Percentiles rank a stretch among this genome's conserved stretches.
Conservation (phyloP, 768 basidiomycete genomes). For the Lentinula sp. region DNA sequence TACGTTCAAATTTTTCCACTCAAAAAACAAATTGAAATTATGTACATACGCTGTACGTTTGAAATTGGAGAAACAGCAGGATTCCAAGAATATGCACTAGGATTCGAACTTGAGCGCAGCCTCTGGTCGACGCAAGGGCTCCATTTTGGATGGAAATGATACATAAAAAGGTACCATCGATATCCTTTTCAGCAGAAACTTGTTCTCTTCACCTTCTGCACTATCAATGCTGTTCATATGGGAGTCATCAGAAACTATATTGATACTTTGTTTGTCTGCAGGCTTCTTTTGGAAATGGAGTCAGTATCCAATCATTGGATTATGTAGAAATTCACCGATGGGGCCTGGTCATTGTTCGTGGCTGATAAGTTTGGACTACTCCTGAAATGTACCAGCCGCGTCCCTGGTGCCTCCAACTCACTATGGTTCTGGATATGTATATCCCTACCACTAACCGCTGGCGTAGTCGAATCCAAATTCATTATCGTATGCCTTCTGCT, state of each 20-base stretch:
- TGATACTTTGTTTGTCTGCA: not conserved
- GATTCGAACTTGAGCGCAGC: not conserved
- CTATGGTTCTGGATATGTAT: not conserved
- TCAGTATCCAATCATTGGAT: not conserved
- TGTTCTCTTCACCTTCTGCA: not conserved
- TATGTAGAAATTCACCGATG: not conserved
- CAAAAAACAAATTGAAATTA: too few species aligned
- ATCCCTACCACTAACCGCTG: not conserved
- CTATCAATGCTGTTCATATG: not conserved
- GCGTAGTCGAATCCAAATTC: not conserved
- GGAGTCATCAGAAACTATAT: not conserved
- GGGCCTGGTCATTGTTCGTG: not conserved
- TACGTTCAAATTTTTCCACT: not conserved
- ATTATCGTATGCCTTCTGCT: too few species aligned
- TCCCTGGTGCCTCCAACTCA: not conserved
- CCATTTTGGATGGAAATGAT: not conserved
- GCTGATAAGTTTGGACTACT: not conserved
- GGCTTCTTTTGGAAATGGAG: not conserved
- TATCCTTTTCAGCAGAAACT: not conserved
- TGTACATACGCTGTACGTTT: too few species aligned
- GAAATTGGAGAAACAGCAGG: too few species aligned
- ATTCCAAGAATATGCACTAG: not conserved
- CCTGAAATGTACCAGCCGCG: not conserved
- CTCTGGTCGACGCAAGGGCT: not conserved
- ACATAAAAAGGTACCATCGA: not conserved